Evolutionary conservation across 2,329 filamentous ascomycete species (phyloP).

Genomic region (Periconia macrospinosa): DNA sequence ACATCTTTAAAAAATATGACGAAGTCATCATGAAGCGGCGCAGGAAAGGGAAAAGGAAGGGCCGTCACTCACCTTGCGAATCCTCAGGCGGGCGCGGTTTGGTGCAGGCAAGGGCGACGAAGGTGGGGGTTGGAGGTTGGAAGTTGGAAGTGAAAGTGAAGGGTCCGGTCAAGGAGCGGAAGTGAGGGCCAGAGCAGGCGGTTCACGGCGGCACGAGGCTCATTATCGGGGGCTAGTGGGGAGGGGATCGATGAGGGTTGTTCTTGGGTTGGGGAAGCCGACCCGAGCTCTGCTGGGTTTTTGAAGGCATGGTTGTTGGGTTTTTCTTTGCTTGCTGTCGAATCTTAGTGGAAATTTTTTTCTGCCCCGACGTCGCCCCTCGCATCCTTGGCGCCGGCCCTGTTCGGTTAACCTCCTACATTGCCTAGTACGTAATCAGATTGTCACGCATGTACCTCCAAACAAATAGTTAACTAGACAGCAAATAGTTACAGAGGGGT

Average conservation of each 20-base stretch:
- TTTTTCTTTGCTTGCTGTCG: conserved; percentile 6
- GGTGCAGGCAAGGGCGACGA: neutral
- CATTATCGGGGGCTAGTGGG: conserved; percentile 11
- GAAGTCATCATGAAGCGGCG: conserved; percentile 34
- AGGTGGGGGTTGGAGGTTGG: neutral
- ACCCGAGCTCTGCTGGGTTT: conserved; percentile 7
- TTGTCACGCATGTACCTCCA: neutral
- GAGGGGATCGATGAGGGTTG: conserved; percentile 9
- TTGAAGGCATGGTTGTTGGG: conserved; percentile 15
- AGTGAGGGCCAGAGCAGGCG: conserved; percentile 4
- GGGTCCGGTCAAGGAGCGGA: conserved; percentile 7
- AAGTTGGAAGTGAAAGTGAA: conserved; percentile 6
- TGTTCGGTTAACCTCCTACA: neutral
- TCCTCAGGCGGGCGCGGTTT: neutral
- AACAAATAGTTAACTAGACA: too few relatives aligned
- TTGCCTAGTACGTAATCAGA: neutral
- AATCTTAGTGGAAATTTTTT: conserved; percentile 9
- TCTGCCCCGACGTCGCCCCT: neutral
- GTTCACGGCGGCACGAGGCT: conserved; percentile 9
- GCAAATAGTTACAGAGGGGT: too few relatives aligned
- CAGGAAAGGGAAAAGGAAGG: neutral
- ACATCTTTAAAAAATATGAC: conserved; percentile 42
- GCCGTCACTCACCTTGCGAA: conserved; percentile 15
- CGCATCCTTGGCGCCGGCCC: conserved; percentile 1
- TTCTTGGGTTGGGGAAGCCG: conserved; percentile 5